Evolutionary conservation across 345 rosid species (phyloP), one percentile per base, ranked within the genome.

Genomic region (Sonneratia caseolaris): DNA sequence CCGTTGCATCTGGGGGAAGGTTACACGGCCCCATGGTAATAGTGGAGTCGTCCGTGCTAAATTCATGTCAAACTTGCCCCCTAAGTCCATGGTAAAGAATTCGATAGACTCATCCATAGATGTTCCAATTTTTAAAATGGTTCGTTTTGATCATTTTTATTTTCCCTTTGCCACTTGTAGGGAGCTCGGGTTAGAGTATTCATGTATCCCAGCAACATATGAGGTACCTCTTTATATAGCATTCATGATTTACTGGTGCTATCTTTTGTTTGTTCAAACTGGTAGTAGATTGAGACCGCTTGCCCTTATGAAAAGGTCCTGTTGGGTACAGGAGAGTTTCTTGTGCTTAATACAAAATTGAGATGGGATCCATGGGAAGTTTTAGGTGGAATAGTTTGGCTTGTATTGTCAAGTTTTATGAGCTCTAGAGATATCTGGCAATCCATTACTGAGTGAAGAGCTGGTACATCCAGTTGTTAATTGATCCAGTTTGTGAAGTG

Each of bases 1-100:
- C 72, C 88, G 96, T 32, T 91, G 97, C 87, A 91, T 91, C 24
- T 91, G 97, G 97, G 97, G 97, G 13, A 89, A 91, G 85, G 97
- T 91, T 11, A 16, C 81, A 1, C 85, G 97, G 78, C 91, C 97
- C 76, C 96, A 89, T 77, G 97, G 97, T 76, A 91, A 91, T 89
- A 91, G 89, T 27, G 96, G 97, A 11, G 93, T 91, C 21, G 96
- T 91, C 24, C 92, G 96, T 24, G 87, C 96, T 8, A 85, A 85
- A 81, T 91, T 91, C 90, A 91, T 84, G 75, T 89, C 96, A 71
- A 91, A 91, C 76, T 78, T 89, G 68, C 97, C 97, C 64, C 96
- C 97, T 0, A 91, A 86, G 73, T 86, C 97, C 10, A 91, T 91
- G 97, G 97, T 89, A 81, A 27, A 27, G 32, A 27, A 27, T 27